Percentiles rank a stretch among this genome's conserved stretches.
Conservation (phyloP, 2,329 filamentous ascomycete genomes). For the Periconia sp. region DNA sequence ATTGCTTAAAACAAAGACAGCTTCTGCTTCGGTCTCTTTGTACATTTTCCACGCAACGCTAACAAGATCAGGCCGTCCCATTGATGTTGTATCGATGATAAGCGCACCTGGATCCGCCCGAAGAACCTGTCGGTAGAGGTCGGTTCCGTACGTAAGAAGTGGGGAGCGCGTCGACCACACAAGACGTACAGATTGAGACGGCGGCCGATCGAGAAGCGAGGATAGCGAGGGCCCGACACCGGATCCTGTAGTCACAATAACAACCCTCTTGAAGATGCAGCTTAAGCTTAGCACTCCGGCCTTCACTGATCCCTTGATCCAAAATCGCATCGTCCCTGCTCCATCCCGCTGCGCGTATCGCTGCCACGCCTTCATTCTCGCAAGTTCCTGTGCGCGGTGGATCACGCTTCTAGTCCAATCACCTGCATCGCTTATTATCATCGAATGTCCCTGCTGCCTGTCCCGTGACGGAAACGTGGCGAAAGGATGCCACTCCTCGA, state of each 20-base stretch:
- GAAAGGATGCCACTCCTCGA: constrained; percentile 46
- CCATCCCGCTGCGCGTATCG: too few relatives aligned
- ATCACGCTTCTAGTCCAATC: constrained; percentile 39
- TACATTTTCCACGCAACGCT: constrained; percentile 60
- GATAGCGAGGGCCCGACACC: constrained; percentile 48
- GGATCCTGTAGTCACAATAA: constrained; percentile 44
- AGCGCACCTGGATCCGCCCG: constrained; percentile 66
- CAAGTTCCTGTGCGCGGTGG: constrained; percentile 5
- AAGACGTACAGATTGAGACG: constrained; percentile 61
- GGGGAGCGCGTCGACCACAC: constrained; percentile 73
- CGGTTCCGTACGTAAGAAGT: constrained; percentile 65
- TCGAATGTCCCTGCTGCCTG: constrained; percentile 14
- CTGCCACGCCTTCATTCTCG: not conserved
- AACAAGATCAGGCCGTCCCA: constrained; percentile 67
- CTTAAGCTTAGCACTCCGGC: constrained; percentile 37
- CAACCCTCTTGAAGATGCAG: constrained; percentile 33
- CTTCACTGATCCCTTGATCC: constrained; percentile 21
- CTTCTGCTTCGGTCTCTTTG: constrained; percentile 68
- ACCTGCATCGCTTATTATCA: constrained; percentile 43
- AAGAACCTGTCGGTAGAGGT: constrained; percentile 62
- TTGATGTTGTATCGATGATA: constrained; percentile 68
- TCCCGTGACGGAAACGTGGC: constrained; percentile 39
- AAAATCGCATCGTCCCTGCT: too few relatives aligned
- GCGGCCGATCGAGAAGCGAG: constrained; percentile 61
- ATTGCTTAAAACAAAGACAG: constrained; percentile 76